Base-by-base conservation (phyloP, 805 yeast species). In the Candida lessepsii region DNA sequence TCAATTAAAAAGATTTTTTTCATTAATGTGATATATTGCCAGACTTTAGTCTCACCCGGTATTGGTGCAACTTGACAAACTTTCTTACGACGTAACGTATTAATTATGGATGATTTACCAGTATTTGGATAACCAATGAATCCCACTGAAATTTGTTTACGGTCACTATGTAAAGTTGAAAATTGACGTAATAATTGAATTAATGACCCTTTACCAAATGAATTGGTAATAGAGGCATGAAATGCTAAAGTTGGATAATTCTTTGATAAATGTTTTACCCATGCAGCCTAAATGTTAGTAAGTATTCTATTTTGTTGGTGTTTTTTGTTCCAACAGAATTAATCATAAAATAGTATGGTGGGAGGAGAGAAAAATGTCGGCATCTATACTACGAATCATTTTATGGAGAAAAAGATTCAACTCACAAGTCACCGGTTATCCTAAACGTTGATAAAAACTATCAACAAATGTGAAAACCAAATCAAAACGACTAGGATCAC, bases 21-120 rank as follows among this genome's bases (percentile, higher is more conserved):
- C 97, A 93, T 91, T 54, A 91, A 73, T 3, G 99, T 90, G 55
- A 91, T 90, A 70, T 91, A 91, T 71, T 91, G 99, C 99, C 99
- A 91, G 32, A 91, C 97, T 65, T 91, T 91, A 25, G 99, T 91
- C 61, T 91, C 99, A 62, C 99, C 99, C 21, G 99, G 99, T 54
- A 91, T 89, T 35, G 99, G 99, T 1, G 99, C 99, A 35, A 91
- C 98, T 32, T 76, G 82, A 70, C 98, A 93, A 34, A 91, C 99
- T 69, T 91, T 93, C 77, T 93, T 93, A 62, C 83, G 81, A 60
- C 97, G 80, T 53, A 91, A 71, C 2, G 98, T 90, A 68, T 91
- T 91, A 57, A 91, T 91, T 50, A 91, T 88, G 29, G 96, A 86
- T 1, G 98, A 91, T 61, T 91, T 91, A 51, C 99, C 99, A n/a